Conservation (phyloP, 2,329 filamentous ascomycete species). For the Ilyonectria mors-panacis region DNA sequence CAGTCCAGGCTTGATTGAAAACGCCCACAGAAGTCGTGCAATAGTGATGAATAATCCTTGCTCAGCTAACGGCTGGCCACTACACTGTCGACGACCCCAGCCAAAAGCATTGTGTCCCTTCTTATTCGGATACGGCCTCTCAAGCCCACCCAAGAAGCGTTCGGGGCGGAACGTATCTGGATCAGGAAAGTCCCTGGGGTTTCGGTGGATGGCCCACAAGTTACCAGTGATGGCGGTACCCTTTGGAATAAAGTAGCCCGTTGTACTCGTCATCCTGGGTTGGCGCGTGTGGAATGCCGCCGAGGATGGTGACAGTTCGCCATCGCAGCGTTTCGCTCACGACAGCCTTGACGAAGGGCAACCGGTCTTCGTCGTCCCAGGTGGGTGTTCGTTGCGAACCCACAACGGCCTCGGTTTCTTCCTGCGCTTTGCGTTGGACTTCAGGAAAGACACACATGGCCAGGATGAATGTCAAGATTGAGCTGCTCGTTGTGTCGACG, state of each 20-base stretch:
- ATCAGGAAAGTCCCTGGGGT: background rate
- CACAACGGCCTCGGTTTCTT: conserved; percentile 33
- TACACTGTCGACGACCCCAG: no score
- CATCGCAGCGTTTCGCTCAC: conserved; percentile 45
- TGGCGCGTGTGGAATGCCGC: conserved; percentile 11
- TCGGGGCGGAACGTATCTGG: conserved; percentile 6
- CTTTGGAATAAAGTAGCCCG: conserved; percentile 4
- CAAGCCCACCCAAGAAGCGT: background rate
- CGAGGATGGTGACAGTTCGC: conserved; percentile 7
- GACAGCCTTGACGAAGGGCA: conserved; percentile 45
- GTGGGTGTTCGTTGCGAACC: conserved; percentile 33
- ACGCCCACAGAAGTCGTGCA: no score
- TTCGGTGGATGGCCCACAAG: conserved; percentile 8
- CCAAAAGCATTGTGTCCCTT: no score
- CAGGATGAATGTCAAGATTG: conserved; percentile 10
- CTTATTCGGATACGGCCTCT: no score
- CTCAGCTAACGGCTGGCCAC: no score
- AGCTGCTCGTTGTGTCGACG: conserved; percentile 20
- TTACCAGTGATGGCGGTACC: conserved; percentile 3
- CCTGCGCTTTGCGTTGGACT: conserved; percentile 29
- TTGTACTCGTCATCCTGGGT: conserved; percentile 11
- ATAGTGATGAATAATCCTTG: no score
- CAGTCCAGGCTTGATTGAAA: no score
- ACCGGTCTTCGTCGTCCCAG: conserved; percentile 35
- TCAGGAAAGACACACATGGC: conserved; percentile 29